Percentiles rank a stretch among this genome's conserved stretches.
phyloP scores from a whole-genome alignment of 306 rosid species.

The Vachellia pachyceras region DNA sequence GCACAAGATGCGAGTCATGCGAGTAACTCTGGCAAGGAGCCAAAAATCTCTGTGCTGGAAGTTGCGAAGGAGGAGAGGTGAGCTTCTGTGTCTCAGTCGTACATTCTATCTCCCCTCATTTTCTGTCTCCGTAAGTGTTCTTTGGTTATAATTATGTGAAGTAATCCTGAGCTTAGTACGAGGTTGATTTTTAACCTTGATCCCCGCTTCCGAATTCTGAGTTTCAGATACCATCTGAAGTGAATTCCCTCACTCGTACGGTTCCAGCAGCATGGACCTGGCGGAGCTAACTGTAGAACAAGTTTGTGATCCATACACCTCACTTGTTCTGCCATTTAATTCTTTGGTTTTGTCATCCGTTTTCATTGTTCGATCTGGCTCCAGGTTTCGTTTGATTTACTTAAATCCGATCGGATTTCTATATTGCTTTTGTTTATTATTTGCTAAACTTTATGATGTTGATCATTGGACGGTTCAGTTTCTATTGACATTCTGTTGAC shows the following conservation, averaged over 20 bases:
- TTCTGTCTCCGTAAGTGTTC: not conserved
- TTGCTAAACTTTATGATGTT: not conserved
- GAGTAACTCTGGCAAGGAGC: not conserved
- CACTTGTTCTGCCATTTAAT: not conserved
- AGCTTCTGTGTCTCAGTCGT: not conserved
- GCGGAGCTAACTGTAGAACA: slow-evolving; percentile 73
- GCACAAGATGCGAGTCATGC: not conserved
- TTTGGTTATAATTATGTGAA: not conserved
- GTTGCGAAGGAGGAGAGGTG: not conserved
- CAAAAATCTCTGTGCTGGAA: not conserved
- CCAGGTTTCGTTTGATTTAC: slow-evolving; percentile 14
- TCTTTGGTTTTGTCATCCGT: not conserved
- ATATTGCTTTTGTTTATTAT: not conserved
- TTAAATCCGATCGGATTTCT: not conserved
- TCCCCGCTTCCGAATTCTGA: slow-evolving; percentile 6
- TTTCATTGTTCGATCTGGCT: slow-evolving; percentile 28
- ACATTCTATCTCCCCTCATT: not conserved
- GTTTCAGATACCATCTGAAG: slow-evolving; percentile 30
- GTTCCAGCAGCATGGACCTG: slow-evolving; percentile 50
- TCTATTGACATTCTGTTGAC: slow-evolving; percentile 10
- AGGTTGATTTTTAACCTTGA: not conserved
- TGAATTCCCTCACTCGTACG: slow-evolving; percentile 4
- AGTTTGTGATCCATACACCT: slow-evolving; percentile 46
- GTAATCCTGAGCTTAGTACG: not conserved
- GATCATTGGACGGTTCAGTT: not conserved